A percentile compares a stretch with the other conserved stretches of the same genome.
Evolutionary conservation across 768 basidiomycete species (phyloP).

Genomic region (Naganishia friedmannii): DNA sequence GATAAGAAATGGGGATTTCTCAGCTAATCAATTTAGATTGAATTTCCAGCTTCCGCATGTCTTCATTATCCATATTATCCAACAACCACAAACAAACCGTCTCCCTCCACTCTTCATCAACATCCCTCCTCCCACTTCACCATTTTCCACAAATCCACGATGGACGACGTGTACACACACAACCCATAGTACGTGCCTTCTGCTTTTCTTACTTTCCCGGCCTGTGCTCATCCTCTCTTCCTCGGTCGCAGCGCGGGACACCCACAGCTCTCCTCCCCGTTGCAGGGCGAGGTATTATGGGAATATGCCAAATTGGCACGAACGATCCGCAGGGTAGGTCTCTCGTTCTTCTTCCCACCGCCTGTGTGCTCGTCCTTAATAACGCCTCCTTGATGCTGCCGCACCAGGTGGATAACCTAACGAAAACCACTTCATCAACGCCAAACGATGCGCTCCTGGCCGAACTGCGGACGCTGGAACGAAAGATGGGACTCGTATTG

Average conservation of each 20-base stretch:
- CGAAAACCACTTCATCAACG: conserved; percentile 67
- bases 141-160: neutral
- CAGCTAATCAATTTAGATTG: too few relatives aligned
- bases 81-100: neutral
- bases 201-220: too few relatives aligned
- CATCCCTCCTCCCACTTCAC: neutral
- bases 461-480: conserved; percentile 75
- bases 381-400: too few relatives aligned
- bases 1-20: too few relatives aligned
- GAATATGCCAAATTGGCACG: conserved; percentile 86
- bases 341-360: neutral
- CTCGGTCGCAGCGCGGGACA: conserved; percentile 57
- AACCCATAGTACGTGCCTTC: conserved; percentile 18
- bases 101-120: neutral
- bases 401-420: conserved; percentile 49
- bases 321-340: conserved; percentile 71
- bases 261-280: conserved; percentile 60
- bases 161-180: conserved; percentile 23
- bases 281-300: conserved; percentile 81
- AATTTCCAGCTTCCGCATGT: too few relatives aligned
- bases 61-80: too few relatives aligned
- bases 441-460: conserved; percentile 75
- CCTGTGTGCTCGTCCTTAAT: neutral
- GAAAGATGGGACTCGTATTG: conserved; percentile 91
- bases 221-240: neutral